A percentile compares a stretch with the other conserved stretches of the same genome.
These are phyloP conservation scores for Chlorella vulgaris DNA, from an alignment of 139 green algal species.

Conservation along the genomic window DNA sequence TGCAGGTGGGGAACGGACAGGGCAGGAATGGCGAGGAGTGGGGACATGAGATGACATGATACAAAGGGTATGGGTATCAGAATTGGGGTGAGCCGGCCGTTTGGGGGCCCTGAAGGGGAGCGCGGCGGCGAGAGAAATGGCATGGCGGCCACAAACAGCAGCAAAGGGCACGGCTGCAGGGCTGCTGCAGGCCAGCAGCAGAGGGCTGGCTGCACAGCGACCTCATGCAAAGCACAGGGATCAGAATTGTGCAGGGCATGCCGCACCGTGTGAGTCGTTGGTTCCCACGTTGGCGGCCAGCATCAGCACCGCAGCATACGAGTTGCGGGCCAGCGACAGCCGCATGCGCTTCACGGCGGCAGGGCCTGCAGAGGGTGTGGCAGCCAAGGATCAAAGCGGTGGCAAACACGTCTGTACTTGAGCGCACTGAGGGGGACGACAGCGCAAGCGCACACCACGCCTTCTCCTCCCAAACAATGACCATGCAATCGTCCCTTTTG, in stretches of 20 bases:
- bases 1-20: neutral
- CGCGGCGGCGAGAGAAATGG: too few species aligned
- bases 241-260: neutral
- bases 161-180: neutral
- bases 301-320: slow-evolving; percentile 2
- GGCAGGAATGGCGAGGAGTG: too few species aligned
- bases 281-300: neutral
- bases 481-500: too few species aligned
- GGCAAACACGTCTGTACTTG: neutral
- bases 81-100: too few species aligned
- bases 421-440: too few species aligned
- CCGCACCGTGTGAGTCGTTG: neutral
- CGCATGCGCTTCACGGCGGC: slow-evolving; percentile 4
- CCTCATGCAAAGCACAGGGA: neutral
- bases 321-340: neutral
- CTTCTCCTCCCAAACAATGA: too few species aligned
- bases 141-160: neutral
- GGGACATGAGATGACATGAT: too few species aligned
- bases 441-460: too few species aligned
- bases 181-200: too few species aligned
- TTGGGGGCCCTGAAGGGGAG: too few species aligned
- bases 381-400: neutral
- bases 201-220: too few species aligned
- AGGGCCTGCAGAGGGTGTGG: neutral
- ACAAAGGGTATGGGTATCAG: too few species aligned